Percentiles rank a stretch among this genome's conserved stretches.
Conservation (phyloP, 1,139 yeast genomes). For the Saccharomyces hybrid region DNA sequence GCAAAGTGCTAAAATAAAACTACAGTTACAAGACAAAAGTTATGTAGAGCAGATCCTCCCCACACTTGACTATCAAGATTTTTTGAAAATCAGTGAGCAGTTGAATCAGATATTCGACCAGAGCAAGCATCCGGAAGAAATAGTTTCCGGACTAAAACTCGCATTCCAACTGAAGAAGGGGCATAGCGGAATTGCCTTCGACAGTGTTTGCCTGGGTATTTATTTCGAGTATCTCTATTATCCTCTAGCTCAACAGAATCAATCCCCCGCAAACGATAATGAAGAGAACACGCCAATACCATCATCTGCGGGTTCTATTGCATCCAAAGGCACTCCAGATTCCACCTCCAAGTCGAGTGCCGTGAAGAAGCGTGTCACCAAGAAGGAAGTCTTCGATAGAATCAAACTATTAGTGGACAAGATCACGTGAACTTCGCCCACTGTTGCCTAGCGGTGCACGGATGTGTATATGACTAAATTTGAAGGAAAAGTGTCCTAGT, state of each 20-base stretch:
- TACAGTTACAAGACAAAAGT: conserved; percentile 23
- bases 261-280: neutral
- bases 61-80: conserved; percentile 20
- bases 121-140: conserved; percentile 13
- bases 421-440: conserved; percentile 10
- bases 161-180: conserved; percentile 30
- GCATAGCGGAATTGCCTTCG: conserved; percentile 28
- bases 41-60: conserved; percentile 24
- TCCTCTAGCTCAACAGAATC: conserved; percentile 10
- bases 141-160: conserved; percentile 19
- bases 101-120: conserved; percentile 15
- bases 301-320: neutral
- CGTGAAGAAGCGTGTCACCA: conserved; percentile 28
- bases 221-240: conserved; percentile 27
- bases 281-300: neutral
- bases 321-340: conserved; percentile 1
- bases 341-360: conserved; percentile 7
- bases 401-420: conserved; percentile 25
- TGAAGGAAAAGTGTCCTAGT: neutral
- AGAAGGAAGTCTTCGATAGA: conserved; percentile 30
- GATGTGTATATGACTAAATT: neutral
- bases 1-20: conserved; percentile 14
- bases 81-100: conserved; percentile 18
- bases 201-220: conserved; percentile 26
- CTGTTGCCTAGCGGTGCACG: neutral